phyloP scores from a whole-genome alignment of 2,329 filamentous ascomycete genomes.

The Neoscytalidium dimidiatum region DNA sequence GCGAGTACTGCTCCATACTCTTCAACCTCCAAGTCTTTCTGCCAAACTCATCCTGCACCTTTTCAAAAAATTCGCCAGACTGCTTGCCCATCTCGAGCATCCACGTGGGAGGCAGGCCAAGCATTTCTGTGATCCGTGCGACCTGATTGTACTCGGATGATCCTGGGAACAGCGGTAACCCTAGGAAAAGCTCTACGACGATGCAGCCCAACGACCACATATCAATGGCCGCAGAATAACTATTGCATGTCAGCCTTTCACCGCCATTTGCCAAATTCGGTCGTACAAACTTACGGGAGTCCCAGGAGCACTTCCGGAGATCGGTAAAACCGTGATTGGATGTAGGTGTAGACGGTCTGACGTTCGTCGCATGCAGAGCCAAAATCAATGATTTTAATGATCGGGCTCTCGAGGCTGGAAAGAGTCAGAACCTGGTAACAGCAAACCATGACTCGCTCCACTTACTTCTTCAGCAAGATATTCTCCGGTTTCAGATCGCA shows the following conservation, averaged over 20 bases:
- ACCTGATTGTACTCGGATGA: conserved; percentile 99
- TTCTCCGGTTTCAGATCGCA: conserved; percentile 99
- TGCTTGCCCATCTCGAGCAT: conserved; percentile 99
- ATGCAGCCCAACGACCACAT: conserved; percentile 99
- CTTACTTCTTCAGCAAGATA: conserved; percentile 88
- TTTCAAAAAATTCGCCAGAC: conserved; percentile 95
- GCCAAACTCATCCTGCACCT: conserved; percentile 86
- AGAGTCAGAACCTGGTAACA: background rate
- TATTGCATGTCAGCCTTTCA: conserved; percentile 28
- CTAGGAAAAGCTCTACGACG: conserved; percentile 94
- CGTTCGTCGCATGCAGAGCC: conserved; percentile 97
- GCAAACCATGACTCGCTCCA: background rate
- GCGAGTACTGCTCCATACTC: conserved; percentile 95
- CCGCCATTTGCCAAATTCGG: background rate
- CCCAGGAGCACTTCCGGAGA: conserved; percentile 96
- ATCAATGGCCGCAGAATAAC: conserved; percentile 95
- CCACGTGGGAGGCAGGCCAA: conserved; percentile 94
- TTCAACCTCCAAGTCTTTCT: conserved; percentile 89
- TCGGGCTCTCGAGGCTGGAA: conserved; percentile 82
- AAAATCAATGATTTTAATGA: conserved; percentile 99
- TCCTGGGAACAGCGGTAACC: conserved; percentile 89
- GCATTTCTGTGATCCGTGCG: conserved; percentile 95
- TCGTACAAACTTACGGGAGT: conserved; percentile 60
- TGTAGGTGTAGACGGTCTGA: conserved; percentile 98
- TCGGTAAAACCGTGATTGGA: conserved; percentile 96